Evolutionary conservation across 2,329 filamentous ascomycete genomes (phyloP).

Genomic region (Beauveria medogensis): DNA sequence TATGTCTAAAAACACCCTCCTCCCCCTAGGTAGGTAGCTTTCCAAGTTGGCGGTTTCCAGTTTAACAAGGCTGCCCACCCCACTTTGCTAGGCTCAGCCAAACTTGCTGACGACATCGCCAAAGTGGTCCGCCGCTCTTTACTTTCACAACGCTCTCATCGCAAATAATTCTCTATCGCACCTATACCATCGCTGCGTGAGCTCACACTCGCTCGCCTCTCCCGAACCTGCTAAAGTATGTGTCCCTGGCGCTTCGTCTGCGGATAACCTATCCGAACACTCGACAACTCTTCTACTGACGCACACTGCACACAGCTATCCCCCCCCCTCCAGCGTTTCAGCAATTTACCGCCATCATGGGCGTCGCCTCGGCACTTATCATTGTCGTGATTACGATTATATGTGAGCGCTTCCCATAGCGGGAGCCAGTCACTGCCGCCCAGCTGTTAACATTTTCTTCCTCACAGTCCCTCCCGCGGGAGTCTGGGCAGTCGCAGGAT

Average conservation of each 20-base stretch:
- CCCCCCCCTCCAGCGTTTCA: neutral
- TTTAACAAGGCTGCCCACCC: slow-evolving; percentile 4
- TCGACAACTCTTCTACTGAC: neutral
- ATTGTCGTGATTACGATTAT: slow-evolving; percentile 45
- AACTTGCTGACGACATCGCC: slow-evolving; percentile 8
- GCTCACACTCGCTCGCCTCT: neutral
- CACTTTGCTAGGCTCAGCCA: neutral
- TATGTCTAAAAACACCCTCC: too few relatives aligned
- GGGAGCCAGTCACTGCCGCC: neutral
- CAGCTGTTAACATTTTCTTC: slow-evolving; percentile 16
- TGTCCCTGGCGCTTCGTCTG: too few relatives aligned
- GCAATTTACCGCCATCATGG: slow-evolving; percentile 32
- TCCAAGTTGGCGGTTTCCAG: neutral
- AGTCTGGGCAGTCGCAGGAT: slow-evolving; percentile 56
- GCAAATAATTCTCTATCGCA: neutral
- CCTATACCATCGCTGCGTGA: neutral
- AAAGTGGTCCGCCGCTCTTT: neutral
- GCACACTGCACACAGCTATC: neutral
- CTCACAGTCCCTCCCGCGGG: slow-evolving; percentile 57
- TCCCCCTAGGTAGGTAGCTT: too few relatives aligned
- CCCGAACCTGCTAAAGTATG: neutral
- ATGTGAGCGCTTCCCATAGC: slow-evolving; percentile 29
- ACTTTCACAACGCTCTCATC: neutral
- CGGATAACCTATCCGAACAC: too few relatives aligned
- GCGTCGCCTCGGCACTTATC: slow-evolving; percentile 38